phyloP scores from a whole-genome alignment of 352 stramenopile species.

The Pythium phragmitis region DNA sequence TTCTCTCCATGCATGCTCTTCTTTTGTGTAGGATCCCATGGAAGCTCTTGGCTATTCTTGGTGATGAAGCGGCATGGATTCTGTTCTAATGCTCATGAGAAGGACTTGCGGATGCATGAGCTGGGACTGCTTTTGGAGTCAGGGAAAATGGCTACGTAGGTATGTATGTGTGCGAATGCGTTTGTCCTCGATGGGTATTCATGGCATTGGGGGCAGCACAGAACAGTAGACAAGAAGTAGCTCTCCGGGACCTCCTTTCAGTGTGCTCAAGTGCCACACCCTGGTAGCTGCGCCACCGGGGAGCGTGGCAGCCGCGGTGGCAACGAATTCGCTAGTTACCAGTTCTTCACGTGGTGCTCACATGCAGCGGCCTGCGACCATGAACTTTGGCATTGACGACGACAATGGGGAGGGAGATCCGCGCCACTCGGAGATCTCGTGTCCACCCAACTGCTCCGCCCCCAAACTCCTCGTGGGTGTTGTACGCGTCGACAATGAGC shows the following conservation, averaged over 20 bases:
- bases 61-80: too few species aligned
- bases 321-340: conserved; percentile 8
- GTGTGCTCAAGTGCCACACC: not conserved
- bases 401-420: conserved; percentile 36
- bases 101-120: not conserved
- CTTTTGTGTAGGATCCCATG: too few species aligned
- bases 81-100: too few species aligned
- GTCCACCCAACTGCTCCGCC: conserved; percentile 39
- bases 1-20: too few species aligned
- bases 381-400: conserved; percentile 14
- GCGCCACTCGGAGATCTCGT: conserved; percentile 58
- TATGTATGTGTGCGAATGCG: not conserved
- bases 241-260: not conserved
- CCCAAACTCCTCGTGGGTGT: conserved; percentile 56
- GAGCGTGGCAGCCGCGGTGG: not conserved
- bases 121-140: not conserved
- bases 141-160: not conserved
- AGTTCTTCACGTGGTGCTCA: conserved; percentile 17
- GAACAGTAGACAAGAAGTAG: not conserved
- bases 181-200: conserved; percentile 1
- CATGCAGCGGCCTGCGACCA: not conserved
- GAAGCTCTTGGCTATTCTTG: too few species aligned
- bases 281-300: not conserved
- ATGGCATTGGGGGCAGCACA: not conserved
- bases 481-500: conserved; percentile 19